Percentiles rank a stretch among this genome's conserved stretches.
Evolutionary conservation across 2,329 filamentous ascomycete genomes (phyloP).

Genomic region (Aspergillus amoenus): DNA sequence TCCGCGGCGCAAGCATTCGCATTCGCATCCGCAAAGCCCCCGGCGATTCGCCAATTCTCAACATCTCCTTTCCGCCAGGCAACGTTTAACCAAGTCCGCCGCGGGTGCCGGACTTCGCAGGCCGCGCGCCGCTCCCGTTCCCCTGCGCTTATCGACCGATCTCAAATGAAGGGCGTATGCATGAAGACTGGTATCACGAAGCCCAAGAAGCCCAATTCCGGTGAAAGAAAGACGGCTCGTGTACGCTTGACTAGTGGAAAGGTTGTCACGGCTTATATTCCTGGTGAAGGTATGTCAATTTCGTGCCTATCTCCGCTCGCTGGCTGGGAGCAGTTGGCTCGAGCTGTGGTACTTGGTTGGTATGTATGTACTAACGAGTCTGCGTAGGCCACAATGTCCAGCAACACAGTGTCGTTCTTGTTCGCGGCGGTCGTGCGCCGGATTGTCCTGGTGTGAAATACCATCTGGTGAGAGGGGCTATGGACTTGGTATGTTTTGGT

Average conservation of each 20-base stretch:
- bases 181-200: constrained; percentile 90
- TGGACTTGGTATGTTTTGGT: constrained; percentile 76
- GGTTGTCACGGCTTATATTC: constrained; percentile 89
- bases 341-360: background rate
- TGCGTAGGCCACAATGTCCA: constrained; percentile 84
- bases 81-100: constrained; percentile 72
- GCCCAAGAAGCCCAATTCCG: constrained; percentile 98
- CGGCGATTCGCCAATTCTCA: constrained; percentile 51
- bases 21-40: constrained; percentile 10
- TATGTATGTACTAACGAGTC: constrained; percentile 3
- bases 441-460: constrained; percentile 99
- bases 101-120: constrained; percentile 76
- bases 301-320: background rate
- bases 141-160: constrained; percentile 73
- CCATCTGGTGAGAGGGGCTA: constrained; percentile 82
- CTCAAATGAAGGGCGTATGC: constrained; percentile 92
- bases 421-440: constrained; percentile 88
- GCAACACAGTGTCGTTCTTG: constrained; percentile 95
- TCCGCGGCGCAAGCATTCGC: constrained; percentile 15
- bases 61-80: constrained; percentile 57
- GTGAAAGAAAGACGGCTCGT: constrained; percentile 92
- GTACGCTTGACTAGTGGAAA: constrained; percentile 84
- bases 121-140: constrained; percentile 82
- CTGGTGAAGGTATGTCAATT: constrained; percentile 69
- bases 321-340: background rate